These are phyloP conservation scores for Jacaranda copaia DNA, from an alignment of 257 asterid genomes.

Conservation along the genomic window DNA sequence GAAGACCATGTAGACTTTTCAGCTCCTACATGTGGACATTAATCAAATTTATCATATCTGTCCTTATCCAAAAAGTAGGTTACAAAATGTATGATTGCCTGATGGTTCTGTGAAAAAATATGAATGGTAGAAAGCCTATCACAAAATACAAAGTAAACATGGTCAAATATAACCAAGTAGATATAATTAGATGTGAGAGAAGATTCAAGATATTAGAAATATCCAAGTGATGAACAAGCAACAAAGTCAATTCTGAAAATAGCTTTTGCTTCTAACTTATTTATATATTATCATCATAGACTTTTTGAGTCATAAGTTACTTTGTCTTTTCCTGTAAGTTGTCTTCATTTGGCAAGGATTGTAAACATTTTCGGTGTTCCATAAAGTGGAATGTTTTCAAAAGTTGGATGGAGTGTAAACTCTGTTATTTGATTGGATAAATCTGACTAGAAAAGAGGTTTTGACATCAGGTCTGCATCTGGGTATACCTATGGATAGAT, in stretches of 20 bases:
- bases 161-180: too few species aligned
- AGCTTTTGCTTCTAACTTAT: neutral
- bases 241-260: neutral
- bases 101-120: too few species aligned
- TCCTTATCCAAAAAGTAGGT: too few species aligned
- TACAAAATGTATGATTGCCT: too few species aligned
- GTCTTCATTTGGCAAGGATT: neutral
- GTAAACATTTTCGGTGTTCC: neutral
- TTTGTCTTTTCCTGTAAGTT: neutral
- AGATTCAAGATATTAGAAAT: too few species aligned
- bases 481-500: conserved; percentile 78
- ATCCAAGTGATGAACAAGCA: too few species aligned
- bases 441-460: conserved; percentile 27
- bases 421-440: conserved; percentile 23
- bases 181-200: too few species aligned
- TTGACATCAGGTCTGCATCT: conserved; percentile 66
- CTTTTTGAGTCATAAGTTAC: neutral
- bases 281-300: neutral
- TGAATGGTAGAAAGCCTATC: too few species aligned
- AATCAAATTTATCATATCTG: too few species aligned
- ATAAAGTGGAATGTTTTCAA: neutral
- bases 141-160: too few species aligned
- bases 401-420: conserved; percentile 9
- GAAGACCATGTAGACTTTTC: too few species aligned
- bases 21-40: too few species aligned